Conservation (phyloP, 2,329 filamentous ascomycete genomes). For the Beauveria sp. region DNA sequence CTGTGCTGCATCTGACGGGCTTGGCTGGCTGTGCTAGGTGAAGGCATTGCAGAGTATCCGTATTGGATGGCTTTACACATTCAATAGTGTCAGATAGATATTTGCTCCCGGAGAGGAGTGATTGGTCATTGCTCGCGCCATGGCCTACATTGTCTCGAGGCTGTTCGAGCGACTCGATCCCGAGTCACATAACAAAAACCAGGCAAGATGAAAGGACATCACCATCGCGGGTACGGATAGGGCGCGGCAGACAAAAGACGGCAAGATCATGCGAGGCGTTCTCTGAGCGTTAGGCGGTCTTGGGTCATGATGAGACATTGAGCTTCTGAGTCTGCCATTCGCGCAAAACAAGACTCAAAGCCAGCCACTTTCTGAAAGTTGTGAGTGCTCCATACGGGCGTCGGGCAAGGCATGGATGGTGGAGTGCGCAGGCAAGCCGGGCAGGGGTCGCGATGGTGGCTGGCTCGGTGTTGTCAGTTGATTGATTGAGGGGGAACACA, state of each 20-base stretch:
- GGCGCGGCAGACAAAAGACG: neutral
- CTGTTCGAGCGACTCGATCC: no score
- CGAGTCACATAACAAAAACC: no score
- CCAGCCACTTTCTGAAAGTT: neutral
- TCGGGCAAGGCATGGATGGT: neutral
- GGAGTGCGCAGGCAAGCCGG: neutral
- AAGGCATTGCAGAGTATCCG: neutral
- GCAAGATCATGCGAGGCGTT: neutral
- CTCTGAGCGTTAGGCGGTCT: neutral
- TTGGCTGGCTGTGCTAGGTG: neutral
- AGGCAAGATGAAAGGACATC: no score
- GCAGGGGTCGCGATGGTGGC: slow-evolving; percentile 7
- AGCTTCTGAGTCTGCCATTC: neutral
- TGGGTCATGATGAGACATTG: neutral
- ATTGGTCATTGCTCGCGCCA: neutral
- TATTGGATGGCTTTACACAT: no score
- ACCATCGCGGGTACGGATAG: neutral
- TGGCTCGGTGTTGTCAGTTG: neutral
- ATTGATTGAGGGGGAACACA: no score
- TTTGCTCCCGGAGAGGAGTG: neutral
- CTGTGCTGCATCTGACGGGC: neutral
- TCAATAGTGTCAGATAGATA: neutral
- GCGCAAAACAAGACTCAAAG: neutral
- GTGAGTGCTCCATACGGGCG: neutral
- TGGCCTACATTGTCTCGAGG: no score